Percentiles rank a stretch among this genome's conserved stretches.
Conservation (phyloP, 2,329 filamentous ascomycete species). For the Domatiomyces globalis region DNA sequence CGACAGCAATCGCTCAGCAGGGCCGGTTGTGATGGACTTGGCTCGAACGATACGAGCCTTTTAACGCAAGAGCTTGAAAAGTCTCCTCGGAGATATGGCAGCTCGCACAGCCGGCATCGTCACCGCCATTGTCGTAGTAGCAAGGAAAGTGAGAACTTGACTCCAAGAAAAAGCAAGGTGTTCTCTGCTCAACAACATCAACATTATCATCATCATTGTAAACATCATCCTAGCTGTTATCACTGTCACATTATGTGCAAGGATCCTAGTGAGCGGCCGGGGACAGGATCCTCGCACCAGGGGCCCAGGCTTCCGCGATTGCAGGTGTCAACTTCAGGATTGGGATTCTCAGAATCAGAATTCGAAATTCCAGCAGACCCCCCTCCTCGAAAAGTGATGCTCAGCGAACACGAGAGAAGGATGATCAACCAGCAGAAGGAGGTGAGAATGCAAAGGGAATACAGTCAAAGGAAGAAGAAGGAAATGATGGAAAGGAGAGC, state of each 20-base stretch:
- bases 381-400: slow-evolving; percentile 18
- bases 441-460: slow-evolving; percentile 10
- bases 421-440: slow-evolving; percentile 18
- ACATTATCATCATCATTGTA: slow-evolving; percentile 10
- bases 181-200: slow-evolving; percentile 1
- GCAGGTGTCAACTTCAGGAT: slow-evolving; percentile 18
- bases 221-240: slow-evolving; percentile 13
- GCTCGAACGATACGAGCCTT: slow-evolving; percentile 2
- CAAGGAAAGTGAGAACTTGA: slow-evolving; percentile 6
- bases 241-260: slow-evolving; percentile 11
- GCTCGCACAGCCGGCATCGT: slow-evolving; percentile 1
- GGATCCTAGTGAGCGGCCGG: slow-evolving; percentile 1
- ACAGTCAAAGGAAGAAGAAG: slow-evolving; percentile 4
- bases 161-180: slow-evolving; percentile 5
- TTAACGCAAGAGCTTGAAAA: slow-evolving; percentile 11
- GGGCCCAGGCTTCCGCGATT: slow-evolving; percentile 16
- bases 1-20: slow-evolving; percentile 34
- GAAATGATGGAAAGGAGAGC: neutral
- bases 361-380: slow-evolving; percentile 17
- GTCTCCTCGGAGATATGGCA: slow-evolving; percentile 10
- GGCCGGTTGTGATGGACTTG: slow-evolving; percentile 1
- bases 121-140: slow-evolving; percentile 7
- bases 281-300: neutral
- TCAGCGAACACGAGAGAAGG: slow-evolving; percentile 17
- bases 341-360: slow-evolving; percentile 19